Evolutionary conservation across 2,329 filamentous ascomycete genomes (phyloP), one percentile per base, ranked within the genome.

Genomic region (Camptophora hylomeconis): DNA sequence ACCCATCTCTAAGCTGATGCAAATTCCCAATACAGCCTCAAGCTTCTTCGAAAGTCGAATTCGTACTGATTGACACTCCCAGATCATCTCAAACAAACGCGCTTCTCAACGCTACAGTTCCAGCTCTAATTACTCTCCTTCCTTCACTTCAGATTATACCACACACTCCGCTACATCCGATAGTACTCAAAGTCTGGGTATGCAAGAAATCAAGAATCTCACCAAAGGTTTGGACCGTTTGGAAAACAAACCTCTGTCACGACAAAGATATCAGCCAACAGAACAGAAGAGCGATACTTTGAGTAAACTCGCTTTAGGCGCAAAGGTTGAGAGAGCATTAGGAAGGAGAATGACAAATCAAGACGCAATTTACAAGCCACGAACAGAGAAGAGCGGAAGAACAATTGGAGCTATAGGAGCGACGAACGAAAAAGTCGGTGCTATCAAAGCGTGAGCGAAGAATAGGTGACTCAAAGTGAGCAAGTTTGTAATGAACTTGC

Each of bases 241-340:
- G 60, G 81, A 92, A 56, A 89, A 92, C 65, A 83, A 82, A 58
- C 80, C 79, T 26, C 73, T 93, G 16, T 63, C 72, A 44, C 72
- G 78, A 46, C 86, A 94, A 61, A 78, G 86, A 44, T 86, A 86
- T 49, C 65, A 73, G 32, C 72, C 86, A 39, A 79, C 66, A 51
- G 72, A 78, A 39, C 75, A 87, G 56, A 92, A 92, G 66, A 72
- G 68, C 12, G 80, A 82, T 47, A 76, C 79, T 51, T 65, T 92
- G 56, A 76, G 74, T 61, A 92, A 92, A 61, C 69, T 92, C 34
- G 84, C 84, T 20, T 69, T 93, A 29, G 80, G 84, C 26, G 84
- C 84, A 36, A 93, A 93, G 61, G 71, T 93, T 21, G 84, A 93
- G 53, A 75, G 86, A 36, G 84, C 86, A 13, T 71, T 94, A 31